Base-by-base conservation (phyloP, 2,329 filamentous ascomycete genomes). In the Fusarium goolgardi region DNA sequence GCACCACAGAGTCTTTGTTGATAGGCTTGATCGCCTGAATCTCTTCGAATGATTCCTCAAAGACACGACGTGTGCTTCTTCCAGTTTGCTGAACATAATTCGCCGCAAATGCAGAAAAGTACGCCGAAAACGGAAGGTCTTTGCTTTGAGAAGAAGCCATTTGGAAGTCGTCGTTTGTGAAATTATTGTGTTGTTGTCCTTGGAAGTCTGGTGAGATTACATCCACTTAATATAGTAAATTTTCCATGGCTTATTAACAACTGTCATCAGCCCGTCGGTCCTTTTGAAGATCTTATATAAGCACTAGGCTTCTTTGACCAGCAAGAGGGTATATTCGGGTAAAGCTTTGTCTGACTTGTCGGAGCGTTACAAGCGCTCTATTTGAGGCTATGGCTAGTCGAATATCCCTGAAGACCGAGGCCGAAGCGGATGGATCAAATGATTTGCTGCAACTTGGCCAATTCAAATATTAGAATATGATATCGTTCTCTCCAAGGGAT, bases 71-170 rank as follows among this genome's bases (percentile, higher is more conserved):
- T 1, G 76, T 77, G 32, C 65, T 73, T 66, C 75, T 67, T 46
- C 75, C 76, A 0, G 76, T 78, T 20, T 76, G 67, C 7, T 62
- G 58, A 4, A 64, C 59, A 52, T 78, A 78, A 20, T 58, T 68
- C 31, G 62, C 64, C 1, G 75, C 75, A 16, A 78, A 61, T 2
- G 61, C 60, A 15, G 72, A 65, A 41, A 78, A 77, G 55, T 70
- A 77, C 1, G 61, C 56, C 0, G 71, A 61, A 13, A 25, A 60
- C 1, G 71, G 71, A 0, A 72, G 50, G 27, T 34, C 34, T 37
- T 63, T 66, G 25, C 49, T 66, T 9, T 66, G 65, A 4, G 61
- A 66, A 8, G 55, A 21, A 3, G 39, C 15, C 65, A 68, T 68
- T 25, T 51, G 29, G 4, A 49, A 16, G 5, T 7, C 1, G 8